phyloP scores from a whole-genome alignment of 2,329 filamentous ascomycete species.

The Fusarium sp. region DNA sequence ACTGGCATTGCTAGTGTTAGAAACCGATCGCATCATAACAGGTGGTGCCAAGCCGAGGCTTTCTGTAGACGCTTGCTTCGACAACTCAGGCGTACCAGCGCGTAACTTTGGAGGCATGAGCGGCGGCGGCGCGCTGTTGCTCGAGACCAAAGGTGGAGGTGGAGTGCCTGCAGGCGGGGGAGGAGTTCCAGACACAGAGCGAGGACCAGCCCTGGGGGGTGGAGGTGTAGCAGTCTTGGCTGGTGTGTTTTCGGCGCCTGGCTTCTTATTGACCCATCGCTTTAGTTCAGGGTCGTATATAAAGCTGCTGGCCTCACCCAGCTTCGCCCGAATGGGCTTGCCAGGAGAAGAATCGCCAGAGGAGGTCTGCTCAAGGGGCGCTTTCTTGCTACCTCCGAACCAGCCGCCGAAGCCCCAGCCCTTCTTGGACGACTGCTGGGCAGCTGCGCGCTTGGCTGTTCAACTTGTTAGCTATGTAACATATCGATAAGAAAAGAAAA shows the following conservation, averaged over 20 bases:
- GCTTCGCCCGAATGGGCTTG: constrained; percentile 87
- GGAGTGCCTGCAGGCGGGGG: constrained; percentile 60
- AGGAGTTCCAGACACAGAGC: constrained; percentile 60
- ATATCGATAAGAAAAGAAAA: not conserved
- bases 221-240: constrained; percentile 77
- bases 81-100: too few relatives aligned
- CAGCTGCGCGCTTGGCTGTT: constrained; percentile 68
- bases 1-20: too few relatives aligned
- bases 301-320: constrained; percentile 93
- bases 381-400: constrained; percentile 79
- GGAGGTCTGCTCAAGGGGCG: constrained; percentile 39
- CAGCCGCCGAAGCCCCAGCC: constrained; percentile 87
- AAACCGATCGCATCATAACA: too few relatives aligned
- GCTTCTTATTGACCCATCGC: constrained; percentile 98
- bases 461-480: constrained; percentile 19
- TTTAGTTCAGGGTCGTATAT: constrained; percentile 96
- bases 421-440: constrained; percentile 61
- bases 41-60: too few relatives aligned
- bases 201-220: constrained; percentile 72
- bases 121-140: constrained; percentile 47
- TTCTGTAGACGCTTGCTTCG: too few relatives aligned
- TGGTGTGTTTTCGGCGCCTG: constrained; percentile 69
- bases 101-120: too few relatives aligned
- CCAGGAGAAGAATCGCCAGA: constrained; percentile 56
- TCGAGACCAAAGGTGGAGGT: constrained; percentile 43